These are phyloP conservation scores for Botrytis galanthina DNA, from an alignment of 2,329 filamentous ascomycete genomes.

Conservation along the genomic window DNA sequence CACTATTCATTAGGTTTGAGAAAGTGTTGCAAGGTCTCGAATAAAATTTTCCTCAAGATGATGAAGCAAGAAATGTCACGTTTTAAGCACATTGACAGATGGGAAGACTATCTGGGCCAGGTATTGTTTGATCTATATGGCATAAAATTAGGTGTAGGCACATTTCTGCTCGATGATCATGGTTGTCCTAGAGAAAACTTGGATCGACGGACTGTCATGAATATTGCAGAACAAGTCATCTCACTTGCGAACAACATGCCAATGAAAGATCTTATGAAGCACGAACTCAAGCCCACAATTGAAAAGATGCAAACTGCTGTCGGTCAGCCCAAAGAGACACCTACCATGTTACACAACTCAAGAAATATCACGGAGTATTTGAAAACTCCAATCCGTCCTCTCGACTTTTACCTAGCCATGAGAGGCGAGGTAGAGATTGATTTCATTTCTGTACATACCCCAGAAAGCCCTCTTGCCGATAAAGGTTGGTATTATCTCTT, in stretches of 20 bases:
- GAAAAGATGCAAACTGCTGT: constrained; percentile 91
- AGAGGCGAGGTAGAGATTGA: constrained; percentile 74
- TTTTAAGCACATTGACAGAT: constrained; percentile 72
- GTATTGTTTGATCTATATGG: constrained; percentile 81
- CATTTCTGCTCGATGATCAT: constrained; percentile 72
- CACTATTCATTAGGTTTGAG: constrained; percentile 83
- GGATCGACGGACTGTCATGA: constrained; percentile 75
- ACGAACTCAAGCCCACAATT: constrained; percentile 83
- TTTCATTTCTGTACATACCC: constrained; percentile 64
- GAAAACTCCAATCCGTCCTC: constrained; percentile 78
- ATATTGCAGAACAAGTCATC: constrained; percentile 81
- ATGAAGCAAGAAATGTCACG: constrained; percentile 82
- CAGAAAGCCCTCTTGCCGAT: constrained; percentile 69
- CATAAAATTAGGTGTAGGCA: constrained; percentile 68
- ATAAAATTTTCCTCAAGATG: constrained; percentile 85
- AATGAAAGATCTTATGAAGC: constrained; percentile 88
- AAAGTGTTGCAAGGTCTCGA: constrained; percentile 78
- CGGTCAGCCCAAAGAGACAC: constrained; percentile 72
- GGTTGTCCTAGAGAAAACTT: constrained; percentile 74
- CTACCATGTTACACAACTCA: constrained; percentile 82
- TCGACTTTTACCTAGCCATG: constrained; percentile 76
- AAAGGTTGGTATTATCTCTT: constrained; percentile 92
- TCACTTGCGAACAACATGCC: constrained; percentile 77
- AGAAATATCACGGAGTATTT: constrained; percentile 79
- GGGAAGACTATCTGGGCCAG: constrained; percentile 83